Evolutionary conservation across 345 rosid genomes (phyloP).

Genomic region (Camelina neglecta): DNA sequence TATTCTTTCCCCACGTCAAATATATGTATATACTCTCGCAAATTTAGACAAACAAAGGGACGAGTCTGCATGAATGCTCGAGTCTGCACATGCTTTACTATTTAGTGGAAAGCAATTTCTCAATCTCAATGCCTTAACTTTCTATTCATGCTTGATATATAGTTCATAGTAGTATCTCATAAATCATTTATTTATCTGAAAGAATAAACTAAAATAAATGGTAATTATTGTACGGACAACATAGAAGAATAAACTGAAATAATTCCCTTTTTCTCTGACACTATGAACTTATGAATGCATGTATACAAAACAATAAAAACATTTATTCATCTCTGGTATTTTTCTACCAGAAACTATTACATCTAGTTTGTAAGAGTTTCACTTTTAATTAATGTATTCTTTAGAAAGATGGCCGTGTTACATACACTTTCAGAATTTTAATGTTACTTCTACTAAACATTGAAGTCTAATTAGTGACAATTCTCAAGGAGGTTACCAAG

Average conservation of each 20-base stretch:
- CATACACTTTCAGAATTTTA: too few species aligned
- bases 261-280: constrained; percentile 16
- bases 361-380: too few species aligned
- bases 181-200: background rate
- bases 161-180: background rate
- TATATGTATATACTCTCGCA: constrained; percentile 1
- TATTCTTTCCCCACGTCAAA: background rate
- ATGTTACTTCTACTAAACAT: too few species aligned
- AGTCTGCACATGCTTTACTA: constrained; percentile 54
- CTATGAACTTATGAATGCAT: background rate
- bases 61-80: constrained; percentile 47
- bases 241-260: constrained; percentile 14
- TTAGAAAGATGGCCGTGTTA: too few species aligned
- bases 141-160: background rate
- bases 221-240: constrained; percentile 33
- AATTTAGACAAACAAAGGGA: constrained; percentile 28
- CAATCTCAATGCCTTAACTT: constrained; percentile 34
- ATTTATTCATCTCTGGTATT: too few species aligned
- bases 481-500: too few species aligned
- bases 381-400: too few species aligned
- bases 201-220: background rate
- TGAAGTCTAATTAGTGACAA: too few species aligned
- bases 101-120: constrained; percentile 35
- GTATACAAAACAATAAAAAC: background rate
- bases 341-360: too few species aligned